Percentiles rank a stretch among this genome's conserved stretches.
Conservation (phyloP, 2,329 filamentous ascomycete genomes). For the Trichoderma afroharzianum region DNA sequence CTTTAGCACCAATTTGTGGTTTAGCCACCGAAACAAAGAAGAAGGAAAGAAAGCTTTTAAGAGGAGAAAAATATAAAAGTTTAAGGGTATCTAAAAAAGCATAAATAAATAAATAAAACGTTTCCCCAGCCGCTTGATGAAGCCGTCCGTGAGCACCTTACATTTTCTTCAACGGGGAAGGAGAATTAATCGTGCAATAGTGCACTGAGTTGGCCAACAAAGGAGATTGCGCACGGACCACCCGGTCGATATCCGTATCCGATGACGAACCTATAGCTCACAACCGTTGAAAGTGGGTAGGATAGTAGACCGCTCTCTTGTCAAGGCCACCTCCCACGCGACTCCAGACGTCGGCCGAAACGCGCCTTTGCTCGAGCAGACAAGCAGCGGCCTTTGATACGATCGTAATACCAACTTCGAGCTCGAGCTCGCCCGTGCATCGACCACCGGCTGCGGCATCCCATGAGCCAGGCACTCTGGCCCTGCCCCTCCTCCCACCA, state of each 20-base stretch:
- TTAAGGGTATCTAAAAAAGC: background rate
- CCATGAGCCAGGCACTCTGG: conserved; percentile 34
- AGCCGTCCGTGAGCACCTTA: background rate
- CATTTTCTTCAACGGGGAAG: background rate
- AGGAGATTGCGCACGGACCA: conserved; percentile 18
- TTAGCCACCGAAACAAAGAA: background rate
- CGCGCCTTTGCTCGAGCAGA: background rate
- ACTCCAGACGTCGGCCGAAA: background rate
- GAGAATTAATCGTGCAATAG: background rate
- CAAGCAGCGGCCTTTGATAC: background rate
- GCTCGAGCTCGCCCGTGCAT: background rate
- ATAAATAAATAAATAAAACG: background rate
- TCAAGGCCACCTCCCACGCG: conserved; percentile 8
- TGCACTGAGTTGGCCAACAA: too few species aligned
- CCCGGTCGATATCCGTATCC: background rate
- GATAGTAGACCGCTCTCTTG: conserved; percentile 18
- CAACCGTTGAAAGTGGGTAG: conserved; percentile 16
- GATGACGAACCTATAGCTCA: conserved; percentile 15
- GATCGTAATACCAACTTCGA: background rate
- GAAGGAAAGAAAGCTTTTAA: background rate
- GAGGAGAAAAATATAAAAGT: background rate
- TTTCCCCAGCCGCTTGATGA: background rate
- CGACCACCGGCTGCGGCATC: conserved; percentile 16
- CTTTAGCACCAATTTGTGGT: background rate
- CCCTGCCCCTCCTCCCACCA: conserved; percentile 43